Base-by-base conservation (phyloP, 2,329 filamentous ascomycete species). In the Penicillium occitanis region DNA sequence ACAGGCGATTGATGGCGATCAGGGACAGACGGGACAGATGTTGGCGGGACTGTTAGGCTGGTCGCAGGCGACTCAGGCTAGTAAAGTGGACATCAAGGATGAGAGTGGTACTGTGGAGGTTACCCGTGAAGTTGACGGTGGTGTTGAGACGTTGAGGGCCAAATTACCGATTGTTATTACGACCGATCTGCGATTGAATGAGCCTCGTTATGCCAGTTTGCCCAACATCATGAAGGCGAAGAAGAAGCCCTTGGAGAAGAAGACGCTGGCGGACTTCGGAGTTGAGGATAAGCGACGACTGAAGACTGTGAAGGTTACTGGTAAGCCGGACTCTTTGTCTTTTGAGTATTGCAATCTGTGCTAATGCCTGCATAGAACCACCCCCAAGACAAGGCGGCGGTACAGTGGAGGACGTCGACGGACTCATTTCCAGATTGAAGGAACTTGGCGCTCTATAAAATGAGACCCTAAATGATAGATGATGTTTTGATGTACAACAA, bases 221-320 rank as follows among this genome's bases (percentile, higher is more conserved):
- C 94, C 93, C 61, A 98, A 98, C 78, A 98, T 99, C 71, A 99
- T 99, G 95, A 99, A 98, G 90, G 95, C 95, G 63, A 99, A 99
- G 91, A 99, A 98, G 91, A 99, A 99, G 90, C 91, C 91, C 75
- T 76, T 99, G 73, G 92, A 95, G 74, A 98, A 97, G 90, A 90
- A 92, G 86, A 92, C 86, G 70, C 78, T 97, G 77, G 86, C 83
- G 66, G 95, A 99, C 76, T 91, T 91, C 78, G 92, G 91, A 1
- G 81, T 97, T 51, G 89, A 93, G 73, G 87, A 86, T 62, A 85
- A 86, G 78, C 88, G 86, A 80, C 86, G 93, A 73, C 80, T 99
- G 77, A 97, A 95, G 88, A 91, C 92, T 64, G 75, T 98, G 72
- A 95, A 95, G 86, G 93, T 99, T 70, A 88, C 86, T 59, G 90